Conservation (phyloP, 2,329 filamentous ascomycete species). For the Xylaria sp. region DNA sequence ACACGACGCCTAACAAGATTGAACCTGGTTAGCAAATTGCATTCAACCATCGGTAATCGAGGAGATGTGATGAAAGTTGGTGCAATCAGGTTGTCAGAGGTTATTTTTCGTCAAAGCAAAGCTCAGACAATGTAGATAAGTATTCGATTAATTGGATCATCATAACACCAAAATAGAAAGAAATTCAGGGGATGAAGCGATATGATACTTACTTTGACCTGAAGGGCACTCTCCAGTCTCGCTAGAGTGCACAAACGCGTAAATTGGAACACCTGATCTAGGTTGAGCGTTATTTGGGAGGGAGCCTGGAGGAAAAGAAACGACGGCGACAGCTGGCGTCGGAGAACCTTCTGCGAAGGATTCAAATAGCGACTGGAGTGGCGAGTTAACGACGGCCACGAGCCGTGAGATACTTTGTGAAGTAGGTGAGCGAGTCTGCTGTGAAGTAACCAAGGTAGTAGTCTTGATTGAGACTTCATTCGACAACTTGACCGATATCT, state of each 20-base stretch:
- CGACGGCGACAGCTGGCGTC: slow-evolving; percentile 76
- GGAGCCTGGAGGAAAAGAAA: slow-evolving; percentile 70
- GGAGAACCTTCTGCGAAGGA: slow-evolving; percentile 78
- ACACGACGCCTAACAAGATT: slow-evolving; percentile 49
- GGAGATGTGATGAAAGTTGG: slow-evolving; percentile 45
- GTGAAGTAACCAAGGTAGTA: slow-evolving; percentile 61
- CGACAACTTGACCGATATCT: slow-evolving; percentile 63
- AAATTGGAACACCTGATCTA: slow-evolving; percentile 60
- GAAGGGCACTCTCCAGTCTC: slow-evolving; percentile 91
- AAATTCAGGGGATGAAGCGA: slow-evolving; percentile 30
- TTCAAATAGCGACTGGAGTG: slow-evolving; percentile 75
- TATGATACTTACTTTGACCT: slow-evolving; percentile 83
- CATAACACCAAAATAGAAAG: slow-evolving; percentile 66
- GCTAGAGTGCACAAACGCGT: slow-evolving; percentile 79
- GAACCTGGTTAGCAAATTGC: slow-evolving; percentile 36
- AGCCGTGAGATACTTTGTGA: slow-evolving; percentile 64
- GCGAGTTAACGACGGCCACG: slow-evolving; percentile 75
- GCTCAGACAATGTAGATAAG: slow-evolving; percentile 99
- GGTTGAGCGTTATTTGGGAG: slow-evolving; percentile 51
- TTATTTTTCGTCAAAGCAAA: slow-evolving; percentile 82
- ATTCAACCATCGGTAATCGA: neutral
- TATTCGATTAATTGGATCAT: slow-evolving; percentile 86
- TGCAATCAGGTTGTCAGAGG: slow-evolving; percentile 90
- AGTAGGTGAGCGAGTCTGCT: slow-evolving; percentile 48
- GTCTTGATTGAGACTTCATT: slow-evolving; percentile 69